phyloP scores from a whole-genome alignment of 169 alveolate species.

The Plasmodium cynomolgi region DNA sequence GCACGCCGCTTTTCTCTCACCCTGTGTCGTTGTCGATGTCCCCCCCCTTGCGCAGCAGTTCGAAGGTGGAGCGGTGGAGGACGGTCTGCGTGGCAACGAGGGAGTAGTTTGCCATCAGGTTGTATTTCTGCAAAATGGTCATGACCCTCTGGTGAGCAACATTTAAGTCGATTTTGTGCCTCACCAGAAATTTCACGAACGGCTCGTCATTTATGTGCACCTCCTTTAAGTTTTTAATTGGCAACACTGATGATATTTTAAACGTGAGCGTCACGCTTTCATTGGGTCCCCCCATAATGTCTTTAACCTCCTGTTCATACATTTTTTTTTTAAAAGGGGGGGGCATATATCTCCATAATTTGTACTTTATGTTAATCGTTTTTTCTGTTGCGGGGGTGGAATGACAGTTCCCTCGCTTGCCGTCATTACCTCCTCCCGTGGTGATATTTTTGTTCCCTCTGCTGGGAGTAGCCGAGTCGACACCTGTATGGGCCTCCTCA shows the following conservation, averaged over 20 bases:
- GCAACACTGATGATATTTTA: slow-evolving; percentile 24
- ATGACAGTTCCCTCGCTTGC: background rate
- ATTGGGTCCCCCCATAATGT: slow-evolving; percentile 11
- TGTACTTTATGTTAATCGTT: slow-evolving; percentile 27
- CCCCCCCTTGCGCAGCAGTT: slow-evolving; percentile 12
- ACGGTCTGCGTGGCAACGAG: slow-evolving; percentile 67
- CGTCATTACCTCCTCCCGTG: background rate
- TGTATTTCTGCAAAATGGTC: slow-evolving; percentile 31
- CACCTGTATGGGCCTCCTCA: background rate
- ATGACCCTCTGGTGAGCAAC: slow-evolving; percentile 65
- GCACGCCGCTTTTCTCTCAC: background rate
- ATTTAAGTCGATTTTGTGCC: slow-evolving; percentile 62
- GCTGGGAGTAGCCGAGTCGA: background rate
- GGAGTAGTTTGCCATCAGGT: slow-evolving; percentile 65
- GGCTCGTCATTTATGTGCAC: slow-evolving; percentile 50
- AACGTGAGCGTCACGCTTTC: slow-evolving; percentile 18
- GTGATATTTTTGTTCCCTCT: background rate
- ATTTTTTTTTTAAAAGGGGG: slow-evolving; percentile 39
- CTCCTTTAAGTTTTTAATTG: slow-evolving; percentile 59
- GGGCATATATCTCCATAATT: slow-evolving; percentile 73
- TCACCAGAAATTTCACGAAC: slow-evolving; percentile 49
- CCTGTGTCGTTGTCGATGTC: background rate
- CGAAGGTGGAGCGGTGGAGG: slow-evolving; percentile 37
- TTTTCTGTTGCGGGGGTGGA: background rate
- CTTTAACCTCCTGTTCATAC: background rate